Conservation (phyloP, 306 rosid species). For the Vigna reflexopilosa region DNA sequence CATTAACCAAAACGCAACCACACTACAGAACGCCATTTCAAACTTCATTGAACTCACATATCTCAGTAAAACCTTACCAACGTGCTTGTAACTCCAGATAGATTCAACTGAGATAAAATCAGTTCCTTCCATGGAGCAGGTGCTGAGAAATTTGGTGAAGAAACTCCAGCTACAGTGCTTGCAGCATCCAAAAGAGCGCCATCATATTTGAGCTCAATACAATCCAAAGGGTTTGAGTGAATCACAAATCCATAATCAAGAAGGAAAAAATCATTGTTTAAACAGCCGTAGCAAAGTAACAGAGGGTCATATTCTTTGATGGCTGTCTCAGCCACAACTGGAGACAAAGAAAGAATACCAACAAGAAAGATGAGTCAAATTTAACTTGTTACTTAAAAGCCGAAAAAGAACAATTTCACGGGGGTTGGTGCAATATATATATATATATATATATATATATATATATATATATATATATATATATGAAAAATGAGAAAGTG, state of each 20-base stretch:
- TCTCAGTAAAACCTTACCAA: too few relatives aligned
- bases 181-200: constrained; percentile 93
- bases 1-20: too few relatives aligned
- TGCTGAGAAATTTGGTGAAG: constrained; percentile 72
- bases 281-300: constrained; percentile 76
- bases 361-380: constrained; percentile 17
- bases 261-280: constrained; percentile 83
- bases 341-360: constrained; percentile 46
- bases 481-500: constrained; percentile 24
- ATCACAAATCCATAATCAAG: constrained; percentile 93
- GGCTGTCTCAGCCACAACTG: constrained; percentile 85
- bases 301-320: constrained; percentile 70
- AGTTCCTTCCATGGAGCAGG: constrained; percentile 83
- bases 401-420: neutral
- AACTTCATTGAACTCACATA: too few relatives aligned
- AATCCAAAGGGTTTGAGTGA: constrained; percentile 79
- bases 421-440: neutral
- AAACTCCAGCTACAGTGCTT: constrained; percentile 85
- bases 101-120: constrained; percentile 70
- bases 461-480: neutral
- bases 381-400: constrained; percentile 29
- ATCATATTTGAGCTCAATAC: constrained; percentile 85
- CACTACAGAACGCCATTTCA: too few relatives aligned
- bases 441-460: neutral
- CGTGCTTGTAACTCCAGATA: constrained; percentile 55